Conservation (phyloP, 1,139 yeast genomes). For the Arxiozyma telluris region DNA sequence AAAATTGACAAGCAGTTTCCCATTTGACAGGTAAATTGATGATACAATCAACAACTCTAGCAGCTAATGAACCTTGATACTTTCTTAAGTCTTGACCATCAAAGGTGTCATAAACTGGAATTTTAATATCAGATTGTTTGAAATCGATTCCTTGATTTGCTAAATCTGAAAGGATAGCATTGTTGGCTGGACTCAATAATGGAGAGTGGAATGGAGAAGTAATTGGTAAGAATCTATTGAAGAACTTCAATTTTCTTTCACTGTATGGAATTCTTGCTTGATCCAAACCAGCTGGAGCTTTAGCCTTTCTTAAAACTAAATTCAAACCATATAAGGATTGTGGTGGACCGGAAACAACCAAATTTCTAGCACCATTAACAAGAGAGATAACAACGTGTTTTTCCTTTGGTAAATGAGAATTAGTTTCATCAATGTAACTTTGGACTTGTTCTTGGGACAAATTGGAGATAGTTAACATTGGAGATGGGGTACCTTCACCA, state of each 20-base stretch:
- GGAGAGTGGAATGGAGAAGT: conserved; percentile 96
- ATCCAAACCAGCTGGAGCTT: conserved; percentile 89
- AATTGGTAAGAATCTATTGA: conserved; percentile 90
- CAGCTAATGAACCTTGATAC: conserved; percentile 43
- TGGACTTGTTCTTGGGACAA: conserved; percentile 73
- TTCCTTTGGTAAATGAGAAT: conserved; percentile 84
- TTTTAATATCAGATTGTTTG: conserved; percentile 45
- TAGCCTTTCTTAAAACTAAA: conserved; percentile 81
- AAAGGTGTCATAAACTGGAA: conserved; percentile 89
- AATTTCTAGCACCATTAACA: conserved; percentile 89
- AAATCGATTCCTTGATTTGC: conserved; percentile 49
- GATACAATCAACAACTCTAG: conserved; percentile 70
- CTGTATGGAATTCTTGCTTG: conserved; percentile 91
- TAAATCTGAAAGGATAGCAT: conserved; percentile 57
- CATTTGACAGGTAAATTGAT: conserved; percentile 87
- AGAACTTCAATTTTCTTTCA: conserved; percentile 85
- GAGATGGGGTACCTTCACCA: conserved; percentile 95
- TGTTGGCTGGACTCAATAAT: conserved; percentile 64
- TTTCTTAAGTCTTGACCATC: conserved; percentile 72
- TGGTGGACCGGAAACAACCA: conserved; percentile 96
- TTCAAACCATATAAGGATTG: conserved; percentile 96
- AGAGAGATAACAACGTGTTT: conserved; percentile 87
- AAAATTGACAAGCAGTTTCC: conserved; percentile 79
- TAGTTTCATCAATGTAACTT: conserved; percentile 71
- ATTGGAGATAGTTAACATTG: conserved; percentile 93